Conservation (phyloP, 345 rosid genomes). For the Rhodamnia argentea region DNA sequence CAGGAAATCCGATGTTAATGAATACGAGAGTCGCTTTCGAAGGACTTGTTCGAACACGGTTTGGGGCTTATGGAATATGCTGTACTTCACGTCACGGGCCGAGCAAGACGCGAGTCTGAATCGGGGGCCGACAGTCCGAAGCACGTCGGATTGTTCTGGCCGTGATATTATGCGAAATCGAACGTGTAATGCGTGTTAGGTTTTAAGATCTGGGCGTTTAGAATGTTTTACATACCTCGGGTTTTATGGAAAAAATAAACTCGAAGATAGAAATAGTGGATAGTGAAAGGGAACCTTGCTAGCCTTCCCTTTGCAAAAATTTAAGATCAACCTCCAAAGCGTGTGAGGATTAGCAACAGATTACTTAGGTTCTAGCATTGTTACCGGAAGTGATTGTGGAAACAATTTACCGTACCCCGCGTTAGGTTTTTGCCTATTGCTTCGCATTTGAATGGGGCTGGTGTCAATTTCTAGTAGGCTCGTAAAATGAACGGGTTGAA, state of each 20-base stretch:
- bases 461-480: no score
- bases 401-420: accelerated
- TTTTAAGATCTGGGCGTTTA: background rate
- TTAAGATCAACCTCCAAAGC: background rate
- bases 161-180: accelerated
- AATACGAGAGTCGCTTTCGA: no score
- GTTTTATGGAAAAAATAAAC: accelerated
- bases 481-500: no score
- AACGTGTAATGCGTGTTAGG: background rate
- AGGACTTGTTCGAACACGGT: no score
- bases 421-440: background rate
- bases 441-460: accelerated
- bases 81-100: background rate
- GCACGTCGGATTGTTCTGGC: background rate
- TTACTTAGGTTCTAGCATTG: background rate
- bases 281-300: no score
- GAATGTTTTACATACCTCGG: accelerated
- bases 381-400: accelerated
- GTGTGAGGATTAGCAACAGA: background rate
- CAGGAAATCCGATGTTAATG: no score
- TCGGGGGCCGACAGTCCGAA: accelerated
- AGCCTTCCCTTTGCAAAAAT: background rate
- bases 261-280: accelerated
- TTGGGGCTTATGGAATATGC: background rate
- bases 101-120: background rate